These are phyloP conservation scores for Collybia sordida DNA, from an alignment of 768 basidiomycete species.

Conservation along the genomic window DNA sequence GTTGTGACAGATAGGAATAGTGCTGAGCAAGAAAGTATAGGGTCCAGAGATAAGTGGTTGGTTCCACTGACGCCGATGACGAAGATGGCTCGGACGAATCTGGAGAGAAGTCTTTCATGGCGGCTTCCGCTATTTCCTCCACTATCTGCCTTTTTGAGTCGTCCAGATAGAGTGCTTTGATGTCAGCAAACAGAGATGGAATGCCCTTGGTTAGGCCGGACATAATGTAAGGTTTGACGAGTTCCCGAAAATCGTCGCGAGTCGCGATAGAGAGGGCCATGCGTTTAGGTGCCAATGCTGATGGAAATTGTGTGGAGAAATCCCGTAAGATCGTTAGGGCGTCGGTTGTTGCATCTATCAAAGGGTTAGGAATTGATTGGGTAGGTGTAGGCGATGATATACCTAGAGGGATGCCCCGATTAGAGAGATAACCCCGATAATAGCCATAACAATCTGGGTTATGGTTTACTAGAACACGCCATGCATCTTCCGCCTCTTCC, in stretches of 20 bases:
- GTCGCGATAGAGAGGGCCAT: conserved; percentile 68
- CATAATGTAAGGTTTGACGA: conserved; percentile 66
- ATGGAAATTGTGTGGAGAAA: conserved; percentile 62
- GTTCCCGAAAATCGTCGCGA: conserved; percentile 66
- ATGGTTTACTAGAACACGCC: conserved; percentile 77
- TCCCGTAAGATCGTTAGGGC: conserved; percentile 59
- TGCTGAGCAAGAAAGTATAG: conserved; percentile 95
- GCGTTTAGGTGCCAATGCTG: conserved; percentile 69
- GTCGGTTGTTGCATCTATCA: conserved; percentile 46
- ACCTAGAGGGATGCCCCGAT: conserved; percentile 70
- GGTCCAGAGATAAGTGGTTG: conserved; percentile 90
- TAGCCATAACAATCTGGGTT: conserved; percentile 85
- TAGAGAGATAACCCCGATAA: conserved; percentile 70
- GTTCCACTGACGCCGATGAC: conserved; percentile 41
- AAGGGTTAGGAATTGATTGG: conserved; percentile 23
- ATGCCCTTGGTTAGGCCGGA: conserved; percentile 79
- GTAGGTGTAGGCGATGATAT: conserved; percentile 14
- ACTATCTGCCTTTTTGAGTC: conserved; percentile 63
- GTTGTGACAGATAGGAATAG: conserved; percentile 62
- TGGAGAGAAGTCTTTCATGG: conserved; percentile 33
- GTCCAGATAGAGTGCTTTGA: conserved; percentile 81
- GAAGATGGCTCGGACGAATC: conserved; percentile 17
- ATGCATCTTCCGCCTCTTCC: conserved; percentile 77
- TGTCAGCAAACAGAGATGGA: conserved; percentile 89
- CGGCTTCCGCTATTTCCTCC: conserved; percentile 64